phyloP scores from a whole-genome alignment of 225 moss, liverwort and hornwort genomes.

The Rhytidiadelphus loreus region DNA sequence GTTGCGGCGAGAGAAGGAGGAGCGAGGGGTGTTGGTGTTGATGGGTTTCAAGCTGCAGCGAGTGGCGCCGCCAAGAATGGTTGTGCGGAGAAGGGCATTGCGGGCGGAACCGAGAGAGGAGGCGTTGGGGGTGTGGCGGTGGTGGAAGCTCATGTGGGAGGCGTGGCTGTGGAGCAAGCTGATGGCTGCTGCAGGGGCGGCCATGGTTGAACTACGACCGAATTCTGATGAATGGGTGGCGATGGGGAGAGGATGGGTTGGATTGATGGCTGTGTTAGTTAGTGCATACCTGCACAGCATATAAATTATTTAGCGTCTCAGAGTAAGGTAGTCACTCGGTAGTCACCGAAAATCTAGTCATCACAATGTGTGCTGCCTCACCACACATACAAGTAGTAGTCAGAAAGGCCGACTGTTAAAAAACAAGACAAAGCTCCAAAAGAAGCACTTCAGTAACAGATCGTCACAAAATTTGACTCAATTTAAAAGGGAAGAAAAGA shows the following conservation, averaged over 20 bases:
- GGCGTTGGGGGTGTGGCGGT: background rate
- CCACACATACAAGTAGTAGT: background rate
- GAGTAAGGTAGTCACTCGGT: background rate
- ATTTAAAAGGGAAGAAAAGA: background rate
- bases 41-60: background rate
- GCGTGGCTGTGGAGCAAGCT: constrained; percentile 45
- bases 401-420: background rate
- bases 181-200: constrained; percentile 30
- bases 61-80: background rate
- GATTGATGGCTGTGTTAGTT: background rate
- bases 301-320: background rate
- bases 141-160: constrained; percentile 12
- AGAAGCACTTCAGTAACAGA: background rate
- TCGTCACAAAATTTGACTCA: background rate
- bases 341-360: background rate
- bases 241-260: background rate
- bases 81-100: background rate
- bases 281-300: constrained; percentile 13
- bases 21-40: background rate
- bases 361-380: background rate
- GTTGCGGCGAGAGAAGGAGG: constrained; percentile 25
- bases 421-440: background rate
- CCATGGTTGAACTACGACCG: constrained; percentile 11
- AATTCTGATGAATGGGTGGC: background rate
- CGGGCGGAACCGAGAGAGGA: constrained; percentile 6